These are phyloP conservation scores for Neurospora africana DNA, from an alignment of 495 filamentous ascomycete species.

Conservation along the genomic window DNA sequence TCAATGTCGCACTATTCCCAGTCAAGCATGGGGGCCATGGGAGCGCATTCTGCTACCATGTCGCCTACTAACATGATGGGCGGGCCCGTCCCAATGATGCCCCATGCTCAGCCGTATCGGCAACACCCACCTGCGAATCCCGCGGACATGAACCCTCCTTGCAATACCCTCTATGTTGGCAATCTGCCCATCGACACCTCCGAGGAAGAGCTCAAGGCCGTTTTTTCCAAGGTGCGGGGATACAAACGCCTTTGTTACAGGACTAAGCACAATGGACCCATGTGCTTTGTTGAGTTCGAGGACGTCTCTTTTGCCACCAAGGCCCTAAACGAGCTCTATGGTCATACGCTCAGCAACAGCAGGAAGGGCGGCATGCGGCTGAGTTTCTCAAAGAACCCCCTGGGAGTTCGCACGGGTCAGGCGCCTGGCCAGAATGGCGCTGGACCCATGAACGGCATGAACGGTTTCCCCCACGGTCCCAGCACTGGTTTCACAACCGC, in stretches of 20 bases:
- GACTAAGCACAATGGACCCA: constrained; percentile 96
- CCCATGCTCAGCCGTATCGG: constrained; percentile 12
- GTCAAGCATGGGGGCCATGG: constrained; percentile 28
- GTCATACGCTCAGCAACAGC: constrained; percentile 79
- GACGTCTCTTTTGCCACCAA: constrained; percentile 91
- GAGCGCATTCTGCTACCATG: constrained; percentile 45
- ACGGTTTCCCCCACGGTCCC: constrained; percentile 21
- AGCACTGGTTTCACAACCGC: constrained; percentile 56
- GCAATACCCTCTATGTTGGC: constrained; percentile 95
- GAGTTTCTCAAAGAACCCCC: constrained; percentile 95
- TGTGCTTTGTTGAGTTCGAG: constrained; percentile 99
- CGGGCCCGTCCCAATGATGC: constrained; percentile 13
- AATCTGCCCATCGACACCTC: constrained; percentile 91
- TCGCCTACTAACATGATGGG: constrained; percentile 45
- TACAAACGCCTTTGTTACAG: constrained; percentile 95
- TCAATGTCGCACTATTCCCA: constrained; percentile 41
- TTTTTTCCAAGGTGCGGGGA: constrained; percentile 89
- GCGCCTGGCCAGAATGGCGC: constrained; percentile 22
- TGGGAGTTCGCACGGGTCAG: constrained; percentile 80
- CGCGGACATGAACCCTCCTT: constrained; percentile 93
- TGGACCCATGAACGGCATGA: constrained; percentile 45
- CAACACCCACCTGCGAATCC: constrained; percentile 48
- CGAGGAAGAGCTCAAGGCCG: constrained; percentile 89
- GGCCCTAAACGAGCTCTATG: constrained; percentile 84
- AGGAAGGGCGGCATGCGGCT: constrained; percentile 95